phyloP scores from a whole-genome alignment of 495 filamentous ascomycete genomes.

The Xylaria intraflava region DNA sequence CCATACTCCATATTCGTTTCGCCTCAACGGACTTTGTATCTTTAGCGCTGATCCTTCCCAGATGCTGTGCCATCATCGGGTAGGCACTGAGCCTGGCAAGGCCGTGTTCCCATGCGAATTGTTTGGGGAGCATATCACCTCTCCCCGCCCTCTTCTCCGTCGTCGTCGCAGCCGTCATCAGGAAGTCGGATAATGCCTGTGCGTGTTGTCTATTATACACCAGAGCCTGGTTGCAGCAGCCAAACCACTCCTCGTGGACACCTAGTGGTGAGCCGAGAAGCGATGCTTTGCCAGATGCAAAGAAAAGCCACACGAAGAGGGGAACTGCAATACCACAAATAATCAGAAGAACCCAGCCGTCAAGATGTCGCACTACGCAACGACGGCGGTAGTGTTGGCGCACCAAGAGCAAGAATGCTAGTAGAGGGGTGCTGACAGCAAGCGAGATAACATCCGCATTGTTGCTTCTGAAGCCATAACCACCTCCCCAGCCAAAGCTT shows the following conservation, averaged over 20 bases:
- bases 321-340: constrained; percentile 32
- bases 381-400: constrained; percentile 16
- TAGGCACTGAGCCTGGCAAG: constrained; percentile 27
- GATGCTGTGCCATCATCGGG: constrained; percentile 27
- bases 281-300: constrained; percentile 42
- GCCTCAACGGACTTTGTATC: constrained; percentile 25
- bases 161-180: constrained; percentile 16
- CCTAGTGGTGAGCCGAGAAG: constrained; percentile 35
- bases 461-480: constrained; percentile 32
- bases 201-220: constrained; percentile 36
- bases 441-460: constrained; percentile 35
- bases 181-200: constrained; percentile 20
- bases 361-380: constrained; percentile 22
- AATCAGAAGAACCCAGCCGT: constrained; percentile 32
- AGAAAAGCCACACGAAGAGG: constrained; percentile 34
- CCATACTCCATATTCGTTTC: constrained; percentile 29
- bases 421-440: constrained; percentile 15
- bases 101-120: constrained; percentile 25
- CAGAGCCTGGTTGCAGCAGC: constrained; percentile 43
- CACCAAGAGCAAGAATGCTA: constrained; percentile 11
- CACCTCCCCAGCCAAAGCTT: constrained; percentile 31
- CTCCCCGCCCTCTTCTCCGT: constrained; percentile 11
- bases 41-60: constrained; percentile 24
- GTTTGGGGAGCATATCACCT: constrained; percentile 27
- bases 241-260: constrained; percentile 33